These are phyloP conservation scores for Collybia sp. DNA, from an alignment of 768 basidiomycete genomes.

Conservation along the genomic window DNA sequence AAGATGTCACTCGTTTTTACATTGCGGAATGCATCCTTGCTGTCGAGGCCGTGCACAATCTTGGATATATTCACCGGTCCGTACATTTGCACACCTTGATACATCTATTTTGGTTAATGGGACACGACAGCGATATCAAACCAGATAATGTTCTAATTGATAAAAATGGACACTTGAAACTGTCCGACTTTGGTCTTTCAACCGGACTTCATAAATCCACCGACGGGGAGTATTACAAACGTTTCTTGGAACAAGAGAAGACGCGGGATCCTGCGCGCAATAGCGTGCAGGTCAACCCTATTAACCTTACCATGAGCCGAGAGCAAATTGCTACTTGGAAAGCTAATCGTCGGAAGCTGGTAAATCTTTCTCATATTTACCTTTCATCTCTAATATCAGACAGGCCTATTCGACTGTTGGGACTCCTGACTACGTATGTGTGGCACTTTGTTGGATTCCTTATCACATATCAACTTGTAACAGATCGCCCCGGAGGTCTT, in stretches of 20 bases:
- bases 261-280: constrained; percentile 71
- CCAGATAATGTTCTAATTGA: constrained; percentile 99
- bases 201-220: constrained; percentile 97
- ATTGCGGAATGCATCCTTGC: constrained; percentile 98
- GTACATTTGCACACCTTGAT: constrained; percentile 14
- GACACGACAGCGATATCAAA: constrained; percentile 82
- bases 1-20: constrained; percentile 98
- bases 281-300: constrained; percentile 96
- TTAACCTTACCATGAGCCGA: constrained; percentile 95
- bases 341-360: constrained; percentile 93
- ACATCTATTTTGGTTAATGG: too few relatives aligned
- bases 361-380: constrained; percentile 26
- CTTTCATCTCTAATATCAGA: constrained; percentile 2
- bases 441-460: constrained; percentile 11
- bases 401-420: constrained; percentile 93
- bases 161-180: constrained; percentile 92
- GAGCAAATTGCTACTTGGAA: constrained; percentile 99
- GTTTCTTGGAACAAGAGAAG: constrained; percentile 76
- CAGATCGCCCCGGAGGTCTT: constrained; percentile 98
- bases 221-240: constrained; percentile 92
- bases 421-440: constrained; percentile 56
- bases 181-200: constrained; percentile 97
- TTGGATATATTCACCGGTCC: constrained; percentile 98
- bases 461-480: neutral
- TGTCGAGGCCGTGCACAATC: constrained; percentile 95